Evolutionary conservation across 1,139 yeast species (phyloP), one percentile per base, ranked within the genome.

Genomic region (Neolecta irregularis): DNA sequence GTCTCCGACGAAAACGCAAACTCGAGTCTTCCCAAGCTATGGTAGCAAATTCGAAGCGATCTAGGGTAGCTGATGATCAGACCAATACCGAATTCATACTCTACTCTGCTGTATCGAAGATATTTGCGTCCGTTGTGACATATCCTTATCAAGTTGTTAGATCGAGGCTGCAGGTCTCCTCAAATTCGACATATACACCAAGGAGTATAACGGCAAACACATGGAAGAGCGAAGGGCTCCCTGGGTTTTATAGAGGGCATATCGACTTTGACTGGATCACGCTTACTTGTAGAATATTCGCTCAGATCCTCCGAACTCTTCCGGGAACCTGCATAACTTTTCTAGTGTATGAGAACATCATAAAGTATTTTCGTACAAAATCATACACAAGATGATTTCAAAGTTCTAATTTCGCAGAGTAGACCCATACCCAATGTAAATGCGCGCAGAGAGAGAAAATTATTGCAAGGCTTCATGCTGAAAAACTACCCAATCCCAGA

Each of bases 101-200:
- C 15, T 64, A 80, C 5, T 75, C 92, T 17, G 75, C 85, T 0
- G 36, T 62, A 0, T 69, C 93, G 18, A 88, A 85, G 49, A 62
- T 73, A 46, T 48, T 72, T 1, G 73, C 94, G 3, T 74, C 81
- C 40, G 41, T 73, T 3, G 49, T 70, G 0, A 66, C 80, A 55
- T 88, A 88, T 49, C 98, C 98, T 0, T 65, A 79, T 34, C 98
- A 88, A 51, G 75, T 85, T 24, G 57, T 88, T 1, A 65, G 83
- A 43, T 67, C 94, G 1, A 65, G 93, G 44, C 56, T 85, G 41
- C 98, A 85, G 52, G 66, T 68, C 41, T 60, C 64, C 39, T 9
- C 39, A 24, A 22, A 41, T 4, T 54, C 58, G 3, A 46, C 53
- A 15, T 35, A 35, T 2, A 49, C 54, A 9, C 48, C 61, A 4